Percentiles rank a stretch among this genome's conserved stretches.
Conservation (phyloP, 1,139 yeast species). For the Taiozyma onychis region DNA sequence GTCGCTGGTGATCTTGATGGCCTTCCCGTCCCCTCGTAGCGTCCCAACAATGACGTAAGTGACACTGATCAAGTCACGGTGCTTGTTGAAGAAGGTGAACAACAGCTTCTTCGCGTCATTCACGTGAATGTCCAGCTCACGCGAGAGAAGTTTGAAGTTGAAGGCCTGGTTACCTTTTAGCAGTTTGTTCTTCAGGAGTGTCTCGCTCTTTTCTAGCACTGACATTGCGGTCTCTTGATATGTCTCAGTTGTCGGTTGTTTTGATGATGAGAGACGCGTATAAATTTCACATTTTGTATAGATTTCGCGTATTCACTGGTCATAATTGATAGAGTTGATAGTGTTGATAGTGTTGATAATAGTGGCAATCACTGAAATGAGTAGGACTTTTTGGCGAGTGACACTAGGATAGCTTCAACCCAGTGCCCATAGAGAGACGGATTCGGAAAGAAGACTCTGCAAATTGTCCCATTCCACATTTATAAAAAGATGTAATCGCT, state of each 20-base stretch:
- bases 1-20: conserved; percentile 14
- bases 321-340: no score
- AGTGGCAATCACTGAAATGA: no score
- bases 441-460: no score
- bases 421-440: no score
- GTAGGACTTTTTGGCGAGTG: no score
- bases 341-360: not conserved
- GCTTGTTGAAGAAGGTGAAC: conserved; percentile 18
- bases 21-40: conserved; percentile 7
- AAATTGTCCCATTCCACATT: no score
- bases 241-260: no score
- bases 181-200: conserved; percentile 8
- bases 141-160: conserved; percentile 24
- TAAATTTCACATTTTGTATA: not conserved
- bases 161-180: conserved; percentile 14
- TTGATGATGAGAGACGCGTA: not conserved
- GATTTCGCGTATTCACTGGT: not conserved
- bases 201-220: conserved; percentile 7
- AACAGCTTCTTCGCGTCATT: conserved; percentile 23
- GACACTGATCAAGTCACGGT: conserved; percentile 18
- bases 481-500: no score
- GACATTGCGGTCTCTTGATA: not conserved
- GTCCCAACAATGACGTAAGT: conserved; percentile 24
- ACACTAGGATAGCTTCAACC: no score
- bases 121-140: conserved; percentile 21